Conservation (phyloP, 192 early-diverging fungal species). For the Lobosporangium transversale region DNA sequence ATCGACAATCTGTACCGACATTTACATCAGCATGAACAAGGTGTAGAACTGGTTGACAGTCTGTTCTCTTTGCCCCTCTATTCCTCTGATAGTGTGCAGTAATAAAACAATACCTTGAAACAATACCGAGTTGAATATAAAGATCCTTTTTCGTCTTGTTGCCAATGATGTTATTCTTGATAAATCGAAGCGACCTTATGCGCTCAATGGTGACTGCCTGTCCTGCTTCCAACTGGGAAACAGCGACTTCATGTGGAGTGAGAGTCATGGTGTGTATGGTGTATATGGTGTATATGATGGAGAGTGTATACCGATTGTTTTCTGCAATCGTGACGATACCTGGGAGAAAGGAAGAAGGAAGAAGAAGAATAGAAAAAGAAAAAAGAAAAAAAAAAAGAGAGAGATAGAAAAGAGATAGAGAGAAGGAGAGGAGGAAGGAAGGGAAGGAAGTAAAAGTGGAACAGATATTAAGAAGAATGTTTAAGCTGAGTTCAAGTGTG, state of each 20-base stretch:
- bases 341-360: background rate
- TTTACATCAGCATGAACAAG: too few species aligned
- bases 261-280: slow-evolving; percentile 55
- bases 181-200: slow-evolving; percentile 70
- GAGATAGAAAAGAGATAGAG: background rate
- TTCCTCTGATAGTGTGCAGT: too few species aligned
- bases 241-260: slow-evolving; percentile 63
- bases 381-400: background rate
- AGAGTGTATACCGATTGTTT: background rate
- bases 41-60: too few species aligned
- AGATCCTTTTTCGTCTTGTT: slow-evolving; percentile 83
- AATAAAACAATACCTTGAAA: slow-evolving; percentile 71
- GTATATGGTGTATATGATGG: background rate
- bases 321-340: too few species aligned
- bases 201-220: slow-evolving; percentile 53
- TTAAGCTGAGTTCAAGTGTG: too few species aligned
- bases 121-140: slow-evolving; percentile 70
- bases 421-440: background rate
- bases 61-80: too few species aligned
- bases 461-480: too few species aligned
- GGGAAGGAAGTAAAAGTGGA: background rate
- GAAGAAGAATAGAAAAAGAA: background rate
- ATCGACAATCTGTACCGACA: too few species aligned
- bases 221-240: slow-evolving; percentile 55
- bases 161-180: slow-evolving; percentile 87